Conservation (phyloP, 2,329 filamentous ascomycete species). For the Fusarium subglutinans region DNA sequence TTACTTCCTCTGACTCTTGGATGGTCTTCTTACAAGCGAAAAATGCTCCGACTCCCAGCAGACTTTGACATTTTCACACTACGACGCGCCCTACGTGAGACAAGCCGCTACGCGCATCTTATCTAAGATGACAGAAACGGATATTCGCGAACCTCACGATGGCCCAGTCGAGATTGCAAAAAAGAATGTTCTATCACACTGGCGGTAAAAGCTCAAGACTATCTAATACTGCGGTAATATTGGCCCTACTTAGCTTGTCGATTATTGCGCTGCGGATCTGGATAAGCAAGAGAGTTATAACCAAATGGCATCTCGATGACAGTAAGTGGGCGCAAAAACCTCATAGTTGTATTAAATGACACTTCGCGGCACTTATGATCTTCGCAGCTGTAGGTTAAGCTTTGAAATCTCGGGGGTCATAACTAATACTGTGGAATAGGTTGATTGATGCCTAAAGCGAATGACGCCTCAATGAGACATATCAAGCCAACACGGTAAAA, state of each 20-base stretch:
- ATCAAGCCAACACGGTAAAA: too few species aligned
- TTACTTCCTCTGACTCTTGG: too few species aligned
- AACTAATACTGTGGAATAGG: background rate
- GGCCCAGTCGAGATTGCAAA: background rate
- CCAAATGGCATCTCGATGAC: background rate
- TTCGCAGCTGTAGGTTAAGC: background rate
- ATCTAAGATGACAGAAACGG: background rate
- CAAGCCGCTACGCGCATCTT: background rate
- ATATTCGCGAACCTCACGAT: background rate
- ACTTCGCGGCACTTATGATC: background rate
- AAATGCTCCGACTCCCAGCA: background rate
- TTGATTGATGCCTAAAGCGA: too few species aligned
- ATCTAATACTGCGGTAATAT: background rate
- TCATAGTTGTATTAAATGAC: background rate
- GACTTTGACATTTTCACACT: too few species aligned
- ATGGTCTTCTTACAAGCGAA: too few species aligned
- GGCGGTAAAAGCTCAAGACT: background rate
- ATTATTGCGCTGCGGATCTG: background rate
- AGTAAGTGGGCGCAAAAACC: background rate
- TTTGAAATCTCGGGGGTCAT: accelerated
- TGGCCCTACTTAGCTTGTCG: background rate
- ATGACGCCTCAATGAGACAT: too few species aligned
- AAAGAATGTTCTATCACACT: background rate
- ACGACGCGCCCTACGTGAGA: background rate
- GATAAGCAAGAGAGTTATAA: background rate